Base-by-base conservation (phyloP, 495 filamentous ascomycete genomes). In the Platismatia glauca region DNA sequence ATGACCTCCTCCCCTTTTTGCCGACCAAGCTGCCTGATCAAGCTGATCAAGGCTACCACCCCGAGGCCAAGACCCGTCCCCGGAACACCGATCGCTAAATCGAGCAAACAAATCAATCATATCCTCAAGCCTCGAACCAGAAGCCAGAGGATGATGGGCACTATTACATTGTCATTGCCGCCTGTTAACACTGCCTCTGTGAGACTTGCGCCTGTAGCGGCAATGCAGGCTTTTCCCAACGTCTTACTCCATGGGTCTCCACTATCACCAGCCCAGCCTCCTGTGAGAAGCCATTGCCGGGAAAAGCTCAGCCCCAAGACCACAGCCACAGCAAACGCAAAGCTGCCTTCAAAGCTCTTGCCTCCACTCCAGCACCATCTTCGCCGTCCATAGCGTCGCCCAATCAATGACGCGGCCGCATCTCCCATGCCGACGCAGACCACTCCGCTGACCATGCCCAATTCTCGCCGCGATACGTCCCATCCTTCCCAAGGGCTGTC, bases 341-440 rank as follows among this genome's bases (percentile, higher is more conserved):
- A 65, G 66, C 89, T 94, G 31, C 94, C 94, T 73, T 97, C 92
- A 3, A 98, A 76, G 58, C 90, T 96, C 75, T 97, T 99, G 5
- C 91, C 94, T 18, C 94, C 94, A 34, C 89, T 88, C 94, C 94
- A 99, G 53, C 91, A 82, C 94, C 94, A 99, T 79, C 96, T 96
- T 16, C 82, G 80, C 27, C 82, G 82, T 20, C 94, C 95, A 71
- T 85, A 93, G 13, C 93, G 81, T n/a, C 95, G 78, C 7, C 94
- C 95, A 34, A 97, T 83, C 3, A 99, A 77, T 5, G 88, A 93
- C n/a, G 94, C 94, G 1, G 93, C 94, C 0, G 94, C 91, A 72
- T 99, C 94, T 18, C 94, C 94, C 73, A 98, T 83, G 4, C 94
- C 94, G 29, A 98, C 94, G 70, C 93, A 97, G 7, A 97, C 81